Percentiles rank a stretch among this genome's conserved stretches.
Conservation (phyloP, 257 asterid species). For the Ajuga chamaepitys region DNA sequence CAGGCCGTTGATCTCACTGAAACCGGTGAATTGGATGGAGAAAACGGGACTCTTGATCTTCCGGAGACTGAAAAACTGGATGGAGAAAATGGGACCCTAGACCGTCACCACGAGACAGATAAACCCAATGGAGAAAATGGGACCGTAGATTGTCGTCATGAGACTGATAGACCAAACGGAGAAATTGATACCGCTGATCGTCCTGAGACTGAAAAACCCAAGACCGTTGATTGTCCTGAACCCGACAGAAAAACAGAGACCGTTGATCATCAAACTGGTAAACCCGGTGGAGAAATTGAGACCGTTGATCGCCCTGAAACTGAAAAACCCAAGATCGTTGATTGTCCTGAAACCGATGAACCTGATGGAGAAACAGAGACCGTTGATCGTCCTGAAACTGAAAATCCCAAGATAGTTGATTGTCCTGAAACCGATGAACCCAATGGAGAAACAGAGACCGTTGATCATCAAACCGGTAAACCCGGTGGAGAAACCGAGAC, state of each 20-base stretch:
- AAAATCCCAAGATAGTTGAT: neutral
- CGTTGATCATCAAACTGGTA: neutral
- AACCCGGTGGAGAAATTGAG: neutral
- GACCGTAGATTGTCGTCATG: too few species aligned
- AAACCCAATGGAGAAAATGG: neutral
- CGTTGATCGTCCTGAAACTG: neutral
- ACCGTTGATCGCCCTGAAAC: neutral
- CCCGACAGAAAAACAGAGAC: neutral
- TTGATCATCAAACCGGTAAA: neutral
- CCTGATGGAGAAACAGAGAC: neutral
- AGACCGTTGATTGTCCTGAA: too few species aligned
- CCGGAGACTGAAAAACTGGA: constrained; percentile 2
- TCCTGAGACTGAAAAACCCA: neutral
- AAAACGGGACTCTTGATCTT: constrained; percentile 1
- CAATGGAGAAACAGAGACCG: neutral
- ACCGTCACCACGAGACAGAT: neutral
- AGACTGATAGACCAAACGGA: too few species aligned
- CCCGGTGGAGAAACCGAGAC: neutral
- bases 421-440: neutral
- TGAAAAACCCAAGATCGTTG: neutral
- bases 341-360: neutral
- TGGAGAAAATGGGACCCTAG: constrained; percentile 10
- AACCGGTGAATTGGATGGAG: neutral
- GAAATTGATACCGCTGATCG: neutral
- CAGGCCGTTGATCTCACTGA: neutral